These are phyloP conservation scores for Botrytis pseudocinerea DNA, from an alignment of 2,329 filamentous ascomycete genomes.

Conservation along the genomic window DNA sequence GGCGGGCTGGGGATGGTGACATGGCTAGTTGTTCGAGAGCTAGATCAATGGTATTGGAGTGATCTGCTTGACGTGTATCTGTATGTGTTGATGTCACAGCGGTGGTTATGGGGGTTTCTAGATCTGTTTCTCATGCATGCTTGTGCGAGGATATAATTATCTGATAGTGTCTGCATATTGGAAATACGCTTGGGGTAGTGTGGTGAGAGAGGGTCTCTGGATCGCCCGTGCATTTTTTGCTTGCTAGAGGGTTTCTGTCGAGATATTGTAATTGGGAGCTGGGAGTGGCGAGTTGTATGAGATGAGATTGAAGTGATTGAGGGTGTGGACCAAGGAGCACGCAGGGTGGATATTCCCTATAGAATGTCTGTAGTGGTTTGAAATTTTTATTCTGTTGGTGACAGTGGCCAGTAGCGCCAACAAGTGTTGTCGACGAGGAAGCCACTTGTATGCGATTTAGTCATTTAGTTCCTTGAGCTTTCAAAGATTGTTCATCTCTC, in stretches of 20 bases:
- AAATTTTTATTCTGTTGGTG: not conserved
- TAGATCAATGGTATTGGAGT: not conserved
- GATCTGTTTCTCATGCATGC: not conserved
- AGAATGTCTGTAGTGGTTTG: not conserved
- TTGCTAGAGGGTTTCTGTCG: not conserved
- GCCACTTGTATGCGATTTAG: not conserved
- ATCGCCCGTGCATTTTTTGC: not conserved
- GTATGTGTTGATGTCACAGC: not conserved
- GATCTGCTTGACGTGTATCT: not conserved
- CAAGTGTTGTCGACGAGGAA: not conserved
- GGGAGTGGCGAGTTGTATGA: not conserved
- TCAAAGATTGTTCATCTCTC: not conserved
- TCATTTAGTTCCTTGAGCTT: not conserved
- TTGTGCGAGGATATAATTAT: not conserved
- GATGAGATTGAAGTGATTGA: not conserved
- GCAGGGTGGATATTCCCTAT: fast-evolving
- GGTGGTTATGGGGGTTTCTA: not conserved
- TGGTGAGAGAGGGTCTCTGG: not conserved
- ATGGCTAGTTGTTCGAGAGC: not conserved
- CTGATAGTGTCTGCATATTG: not conserved
- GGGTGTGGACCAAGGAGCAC: not conserved
- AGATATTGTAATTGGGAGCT: not conserved
- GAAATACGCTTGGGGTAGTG: not conserved
- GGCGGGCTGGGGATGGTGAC: not conserved
- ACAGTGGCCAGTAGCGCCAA: not conserved